These are phyloP conservation scores for Arachis stenosperma DNA, from an alignment of 306 rosid species.

Conservation along the genomic window DNA sequence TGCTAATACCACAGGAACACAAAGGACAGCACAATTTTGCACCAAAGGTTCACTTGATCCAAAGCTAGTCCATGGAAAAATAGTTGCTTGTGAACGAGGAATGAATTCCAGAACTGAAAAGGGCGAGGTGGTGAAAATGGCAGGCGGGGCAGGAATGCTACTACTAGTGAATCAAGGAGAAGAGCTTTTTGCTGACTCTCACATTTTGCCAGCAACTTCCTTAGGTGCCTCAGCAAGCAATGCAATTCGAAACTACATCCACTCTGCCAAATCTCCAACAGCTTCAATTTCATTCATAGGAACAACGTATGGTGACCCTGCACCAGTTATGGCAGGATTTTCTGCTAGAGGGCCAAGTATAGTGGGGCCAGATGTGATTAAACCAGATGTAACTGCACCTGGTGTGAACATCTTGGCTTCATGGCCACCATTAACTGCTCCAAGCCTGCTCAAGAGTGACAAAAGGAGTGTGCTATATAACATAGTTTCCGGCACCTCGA, in stretches of 20 bases:
- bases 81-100: constrained; percentile 65
- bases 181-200: constrained; percentile 64
- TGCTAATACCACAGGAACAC: constrained; percentile 48
- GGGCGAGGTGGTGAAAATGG: constrained; percentile 62
- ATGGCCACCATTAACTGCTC: constrained; percentile 60
- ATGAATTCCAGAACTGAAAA: constrained; percentile 40
- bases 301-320: constrained; percentile 53
- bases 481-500: constrained; percentile 70
- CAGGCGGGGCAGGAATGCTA: constrained; percentile 66
- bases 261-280: constrained; percentile 37
- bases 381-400: constrained; percentile 75
- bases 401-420: constrained; percentile 76
- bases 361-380: constrained; percentile 55
- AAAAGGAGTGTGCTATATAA: constrained; percentile 57
- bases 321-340: constrained; percentile 66
- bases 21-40: constrained; percentile 48
- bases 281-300: constrained; percentile 56
- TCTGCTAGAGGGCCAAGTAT: constrained; percentile 69
- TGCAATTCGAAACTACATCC: constrained; percentile 40
- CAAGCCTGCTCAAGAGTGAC: constrained; percentile 50
- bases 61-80: constrained; percentile 53
- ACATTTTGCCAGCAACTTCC: constrained; percentile 58
- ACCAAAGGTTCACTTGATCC: constrained; percentile 46
- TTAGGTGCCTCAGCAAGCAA: constrained; percentile 57
- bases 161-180: constrained; percentile 55